A percentile compares a stretch with the other conserved stretches of the same genome.
Evolutionary conservation across 2,329 filamentous ascomycete species (phyloP).

Genomic region (Tolypocladium inflatum): DNA sequence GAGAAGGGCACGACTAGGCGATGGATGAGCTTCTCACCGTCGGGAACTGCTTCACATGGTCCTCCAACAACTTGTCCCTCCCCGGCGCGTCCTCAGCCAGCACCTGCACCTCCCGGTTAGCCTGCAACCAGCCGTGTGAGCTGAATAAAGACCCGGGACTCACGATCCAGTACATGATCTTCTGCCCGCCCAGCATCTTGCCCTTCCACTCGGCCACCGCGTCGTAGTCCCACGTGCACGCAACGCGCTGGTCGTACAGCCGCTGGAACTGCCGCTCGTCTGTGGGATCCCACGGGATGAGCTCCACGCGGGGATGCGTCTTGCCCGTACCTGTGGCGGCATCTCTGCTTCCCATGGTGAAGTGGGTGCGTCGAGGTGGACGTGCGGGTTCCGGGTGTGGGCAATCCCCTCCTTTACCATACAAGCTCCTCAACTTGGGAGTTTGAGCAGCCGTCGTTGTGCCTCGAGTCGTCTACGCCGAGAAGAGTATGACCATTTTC

Average conservation of each 20-base stretch:
- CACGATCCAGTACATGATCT: constrained; percentile 31
- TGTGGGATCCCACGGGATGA: constrained; percentile 34
- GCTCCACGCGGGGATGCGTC: constrained; percentile 13
- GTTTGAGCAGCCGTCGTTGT: neutral
- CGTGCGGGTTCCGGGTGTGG: neutral
- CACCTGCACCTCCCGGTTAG: neutral
- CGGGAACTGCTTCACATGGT: constrained; percentile 19
- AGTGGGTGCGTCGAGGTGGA: neutral
- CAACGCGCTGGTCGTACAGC: constrained; percentile 31
- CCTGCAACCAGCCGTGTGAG: neutral
- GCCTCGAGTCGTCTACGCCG: neutral
- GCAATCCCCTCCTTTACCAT: neutral
- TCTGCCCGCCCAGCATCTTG: constrained; percentile 22
- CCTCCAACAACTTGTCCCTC: constrained; percentile 17
- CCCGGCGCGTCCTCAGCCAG: constrained; percentile 16
- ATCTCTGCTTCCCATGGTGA: neutral
- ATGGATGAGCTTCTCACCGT: constrained; percentile 10
- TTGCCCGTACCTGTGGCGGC: neutral
- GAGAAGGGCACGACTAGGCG: neutral
- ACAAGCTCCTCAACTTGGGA: too few species aligned
- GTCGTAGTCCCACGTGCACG: constrained; percentile 33
- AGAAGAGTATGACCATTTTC: neutral
- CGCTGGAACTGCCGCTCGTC: constrained; percentile 28
- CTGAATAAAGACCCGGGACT: constrained; percentile 6
- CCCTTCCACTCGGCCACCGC: constrained; percentile 24